These are phyloP conservation scores for Fusarium austroafricanum DNA, from an alignment of 2,329 filamentous ascomycete genomes.

Conservation along the genomic window DNA sequence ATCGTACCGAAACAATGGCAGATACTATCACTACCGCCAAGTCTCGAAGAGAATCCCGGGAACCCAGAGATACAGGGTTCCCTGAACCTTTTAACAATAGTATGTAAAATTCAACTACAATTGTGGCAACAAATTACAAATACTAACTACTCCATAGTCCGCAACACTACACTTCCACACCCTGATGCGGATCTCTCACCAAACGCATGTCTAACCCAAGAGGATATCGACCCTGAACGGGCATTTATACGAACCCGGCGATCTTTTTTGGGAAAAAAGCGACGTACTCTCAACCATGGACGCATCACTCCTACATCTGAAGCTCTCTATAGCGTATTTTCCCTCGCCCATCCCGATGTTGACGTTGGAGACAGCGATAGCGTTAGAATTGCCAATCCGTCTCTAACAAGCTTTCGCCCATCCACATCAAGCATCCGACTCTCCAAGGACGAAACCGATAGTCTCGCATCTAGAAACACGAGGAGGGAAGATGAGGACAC, in stretches of 20 bases:
- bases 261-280: conserved; percentile 61
- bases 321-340: conserved; percentile 50
- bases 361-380: conserved; percentile 40
- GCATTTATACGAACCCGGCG: conserved; percentile 58
- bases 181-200: conserved; percentile 70
- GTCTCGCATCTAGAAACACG: conserved; percentile 47
- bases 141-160: conserved; percentile 49
- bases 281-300: conserved; percentile 59
- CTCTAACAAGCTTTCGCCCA: conserved; percentile 46
- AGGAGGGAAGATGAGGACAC: conserved; percentile 49
- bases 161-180: conserved; percentile 71
- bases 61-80: conserved; percentile 61
- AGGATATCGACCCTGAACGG: conserved; percentile 61
- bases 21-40: conserved; percentile 42
- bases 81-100: conserved; percentile 62
- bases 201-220: conserved; percentile 66
- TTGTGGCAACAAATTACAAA: neutral
- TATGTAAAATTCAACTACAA: conserved; percentile 45
- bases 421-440: conserved; percentile 50
- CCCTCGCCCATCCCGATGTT: conserved; percentile 46
- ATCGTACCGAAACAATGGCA: conserved; percentile 47
- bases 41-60: conserved; percentile 45
- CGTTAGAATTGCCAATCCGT: conserved; percentile 41
- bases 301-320: conserved; percentile 54
- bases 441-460: conserved; percentile 56